Evolutionary conservation across 163 green algal genomes (phyloP).

Genomic region (Scenedesmus sp.): DNA sequence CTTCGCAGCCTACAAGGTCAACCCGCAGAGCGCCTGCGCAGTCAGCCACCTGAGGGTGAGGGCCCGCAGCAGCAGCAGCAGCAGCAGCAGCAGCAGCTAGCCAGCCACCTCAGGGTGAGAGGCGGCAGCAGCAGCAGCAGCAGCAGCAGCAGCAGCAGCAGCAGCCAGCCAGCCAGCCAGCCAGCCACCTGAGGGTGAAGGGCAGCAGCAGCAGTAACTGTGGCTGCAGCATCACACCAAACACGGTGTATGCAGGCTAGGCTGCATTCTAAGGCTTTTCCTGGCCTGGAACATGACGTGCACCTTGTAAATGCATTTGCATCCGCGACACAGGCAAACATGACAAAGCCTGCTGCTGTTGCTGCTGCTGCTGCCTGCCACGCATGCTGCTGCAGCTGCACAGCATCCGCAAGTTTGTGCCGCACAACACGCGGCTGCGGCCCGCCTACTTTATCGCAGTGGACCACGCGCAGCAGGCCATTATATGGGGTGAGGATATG

Average conservation of each 20-base stretch:
- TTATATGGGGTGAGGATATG: conserved; percentile 46
- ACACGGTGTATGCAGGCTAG: too few relatives aligned
- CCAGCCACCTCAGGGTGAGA: not conserved
- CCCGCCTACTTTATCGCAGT: conserved; percentile 51
- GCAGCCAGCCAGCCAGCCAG: too few relatives aligned
- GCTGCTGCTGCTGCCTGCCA: not conserved
- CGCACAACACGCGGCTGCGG: conserved; percentile 21
- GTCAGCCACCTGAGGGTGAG: conserved; percentile 44
- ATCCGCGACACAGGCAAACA: too few relatives aligned
- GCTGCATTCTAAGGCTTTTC: too few relatives aligned
- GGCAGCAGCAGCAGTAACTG: too few relatives aligned
- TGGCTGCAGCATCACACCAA: too few relatives aligned
- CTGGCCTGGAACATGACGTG: too few relatives aligned
- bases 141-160: too few relatives aligned
- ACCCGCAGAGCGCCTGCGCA: conserved; percentile 39
- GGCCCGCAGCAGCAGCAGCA: not conserved
- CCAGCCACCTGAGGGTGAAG: too few relatives aligned
- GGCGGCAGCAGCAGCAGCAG: too few relatives aligned
- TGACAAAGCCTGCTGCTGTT: conserved; percentile 1
- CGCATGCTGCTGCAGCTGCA: conserved; percentile 9
- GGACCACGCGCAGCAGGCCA: conserved; percentile 29
- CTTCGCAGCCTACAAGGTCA: conserved; percentile 51
- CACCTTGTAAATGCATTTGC: too few relatives aligned
- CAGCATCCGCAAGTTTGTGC: conserved; percentile 40
- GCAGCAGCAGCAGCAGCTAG: not conserved